Base-by-base conservation (phyloP, 164 flowering plant species). In the Umbilicus rupestris region DNA sequence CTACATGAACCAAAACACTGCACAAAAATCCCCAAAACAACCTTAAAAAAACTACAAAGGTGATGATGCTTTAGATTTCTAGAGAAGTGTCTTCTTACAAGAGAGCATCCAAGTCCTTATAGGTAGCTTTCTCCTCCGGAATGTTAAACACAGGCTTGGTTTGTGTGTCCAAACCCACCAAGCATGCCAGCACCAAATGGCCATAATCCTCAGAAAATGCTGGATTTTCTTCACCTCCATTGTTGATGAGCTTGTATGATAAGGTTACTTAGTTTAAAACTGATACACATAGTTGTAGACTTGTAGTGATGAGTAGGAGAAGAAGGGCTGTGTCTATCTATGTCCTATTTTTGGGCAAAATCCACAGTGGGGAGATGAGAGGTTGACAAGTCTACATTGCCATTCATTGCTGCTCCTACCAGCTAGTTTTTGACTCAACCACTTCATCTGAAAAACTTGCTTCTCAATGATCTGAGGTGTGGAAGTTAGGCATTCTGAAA, bases 131-230 rank as follows among this genome's bases (percentile, higher is more conserved):
- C 49, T 46, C 72, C 39, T 62, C 45, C 9, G 76, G 1, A 10
- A 74, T 0, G 63, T 20, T 65, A 20, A 77, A 70, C 39, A 88
- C 3, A n/a, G 22, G 3, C 70, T 82, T 80, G 1, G 82, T 82
- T 60, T 88, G 80, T 14, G 77, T 26, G 68, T 82, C 84, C 0
- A 81, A 68, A 9, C 79, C 80, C 22, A 82, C 78, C 22, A 84
- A 77, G 63, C 78, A 80, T 63, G 83, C 83, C 37, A 78, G 47
- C 22, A 80, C 63, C 8, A 76, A 1, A 75, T 29, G 1, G 80
- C 75, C 65, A 65, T 59, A 50, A 74, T 3, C 74, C 91, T 81
- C 0, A 84, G 50, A 10, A 42, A 29, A 30, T 63, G 71, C 45
- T 81, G 79, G 2, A 65, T 26, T 73, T 68, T 76, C 16, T 3